phyloP scores from a whole-genome alignment of 2,329 filamentous ascomycete species.

The Xylariaceae sp. region DNA sequence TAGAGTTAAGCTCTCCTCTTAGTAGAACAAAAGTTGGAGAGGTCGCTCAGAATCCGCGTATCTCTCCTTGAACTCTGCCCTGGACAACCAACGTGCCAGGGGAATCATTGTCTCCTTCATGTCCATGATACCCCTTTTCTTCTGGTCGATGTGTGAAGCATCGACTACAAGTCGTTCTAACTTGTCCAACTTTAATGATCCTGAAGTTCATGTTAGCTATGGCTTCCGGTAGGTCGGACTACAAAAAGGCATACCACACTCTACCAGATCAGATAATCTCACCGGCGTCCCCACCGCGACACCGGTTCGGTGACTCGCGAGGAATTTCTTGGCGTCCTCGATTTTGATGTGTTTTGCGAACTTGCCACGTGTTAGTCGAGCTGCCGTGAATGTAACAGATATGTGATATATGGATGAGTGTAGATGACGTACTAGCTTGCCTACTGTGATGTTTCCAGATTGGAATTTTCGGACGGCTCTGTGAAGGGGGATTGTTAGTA shows the following conservation, averaged over 20 bases:
- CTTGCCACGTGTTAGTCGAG: constrained; percentile 28
- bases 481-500: neutral
- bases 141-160: constrained; percentile 87
- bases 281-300: constrained; percentile 88
- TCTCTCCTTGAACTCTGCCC: constrained; percentile 63
- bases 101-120: constrained; percentile 90
- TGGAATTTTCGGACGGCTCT: constrained; percentile 73
- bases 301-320: constrained; percentile 65
- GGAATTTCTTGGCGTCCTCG: constrained; percentile 72
- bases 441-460: constrained; percentile 68
- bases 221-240: neutral
- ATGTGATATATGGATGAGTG: neutral
- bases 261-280: constrained; percentile 73
- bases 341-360: constrained; percentile 99
- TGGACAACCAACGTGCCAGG: constrained; percentile 66
- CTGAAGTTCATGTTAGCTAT: constrained; percentile 32
- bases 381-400: neutral
- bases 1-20: constrained; percentile 18
- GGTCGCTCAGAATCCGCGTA: constrained; percentile 56
- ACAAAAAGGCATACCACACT: constrained; percentile 56
- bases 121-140: constrained; percentile 88
- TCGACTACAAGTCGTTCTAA: constrained; percentile 81
- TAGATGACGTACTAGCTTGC: constrained; percentile 58
- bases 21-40: constrained; percentile 62
- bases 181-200: constrained; percentile 63